A percentile compares a stretch with the other conserved stretches of the same genome.
Evolutionary conservation across 495 filamentous ascomycete genomes (phyloP).

Genomic region (Hypoxylon crocopeplum): DNA sequence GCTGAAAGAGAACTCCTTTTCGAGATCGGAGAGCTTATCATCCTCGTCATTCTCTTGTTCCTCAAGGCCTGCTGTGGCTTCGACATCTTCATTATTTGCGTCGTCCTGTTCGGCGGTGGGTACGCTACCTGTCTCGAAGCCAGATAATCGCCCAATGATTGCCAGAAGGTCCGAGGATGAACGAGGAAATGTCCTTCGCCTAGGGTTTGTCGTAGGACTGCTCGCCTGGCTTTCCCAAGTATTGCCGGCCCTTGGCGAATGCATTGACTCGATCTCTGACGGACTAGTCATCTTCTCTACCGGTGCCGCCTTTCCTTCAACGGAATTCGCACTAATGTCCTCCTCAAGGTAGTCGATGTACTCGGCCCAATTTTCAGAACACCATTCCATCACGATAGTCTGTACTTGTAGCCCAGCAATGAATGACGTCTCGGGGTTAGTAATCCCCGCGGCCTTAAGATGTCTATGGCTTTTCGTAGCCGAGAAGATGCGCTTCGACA

Average conservation of each 20-base stretch:
- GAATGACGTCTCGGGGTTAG: slow-evolving; percentile 39
- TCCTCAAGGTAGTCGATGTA: slow-evolving; percentile 54
- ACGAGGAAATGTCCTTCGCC: slow-evolving; percentile 5
- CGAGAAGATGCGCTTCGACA: slow-evolving; percentile 43
- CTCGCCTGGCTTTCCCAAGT: slow-evolving; percentile 12
- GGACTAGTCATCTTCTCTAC: slow-evolving; percentile 35
- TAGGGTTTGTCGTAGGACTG: slow-evolving; percentile 1
- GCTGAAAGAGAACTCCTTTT: slow-evolving; percentile 43
- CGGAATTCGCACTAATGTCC: slow-evolving; percentile 33
- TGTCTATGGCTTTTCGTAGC: slow-evolving; percentile 30
- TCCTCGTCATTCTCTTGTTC: slow-evolving; percentile 5
- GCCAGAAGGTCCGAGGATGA: slow-evolving; percentile 4
- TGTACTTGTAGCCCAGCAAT: slow-evolving; percentile 46
- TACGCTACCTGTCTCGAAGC: background rate
- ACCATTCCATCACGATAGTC: slow-evolving; percentile 54
- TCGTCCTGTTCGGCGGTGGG: background rate
- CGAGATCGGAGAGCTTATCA: slow-evolving; percentile 21
- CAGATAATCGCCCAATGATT: slow-evolving; percentile 5
- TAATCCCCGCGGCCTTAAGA: slow-evolving; percentile 30
- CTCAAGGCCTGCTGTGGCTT: slow-evolving; percentile 3
- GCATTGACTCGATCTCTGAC: slow-evolving; percentile 15
- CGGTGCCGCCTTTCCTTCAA: slow-evolving; percentile 37
- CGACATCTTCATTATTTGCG: slow-evolving; percentile 3
- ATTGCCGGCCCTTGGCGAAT: slow-evolving; percentile 18
- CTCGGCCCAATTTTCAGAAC: slow-evolving; percentile 54